These are phyloP conservation scores for Polychytrium aggregatum DNA, from an alignment of 192 early-diverging fungal genomes.

Conservation along the genomic window DNA sequence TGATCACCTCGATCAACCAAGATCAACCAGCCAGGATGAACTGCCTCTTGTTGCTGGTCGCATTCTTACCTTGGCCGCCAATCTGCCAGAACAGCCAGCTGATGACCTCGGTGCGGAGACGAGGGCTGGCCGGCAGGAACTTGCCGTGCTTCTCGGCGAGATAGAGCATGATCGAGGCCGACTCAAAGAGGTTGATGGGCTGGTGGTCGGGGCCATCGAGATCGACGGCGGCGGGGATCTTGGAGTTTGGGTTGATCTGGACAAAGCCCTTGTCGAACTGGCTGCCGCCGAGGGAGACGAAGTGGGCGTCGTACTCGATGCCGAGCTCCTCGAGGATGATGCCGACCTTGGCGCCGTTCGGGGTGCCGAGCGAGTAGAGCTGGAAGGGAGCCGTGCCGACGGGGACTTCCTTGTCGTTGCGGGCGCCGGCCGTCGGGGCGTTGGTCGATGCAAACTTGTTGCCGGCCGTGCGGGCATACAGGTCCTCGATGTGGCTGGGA, in stretches of 20 bases:
- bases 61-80: no score
- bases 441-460: constrained; percentile 7
- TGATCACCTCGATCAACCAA: constrained; percentile 21
- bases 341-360: constrained; percentile 24
- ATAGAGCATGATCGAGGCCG: constrained; percentile 33
- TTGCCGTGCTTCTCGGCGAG: constrained; percentile 28
- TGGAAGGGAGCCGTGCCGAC: constrained; percentile 7
- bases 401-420: constrained; percentile 8
- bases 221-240: constrained; percentile 24
- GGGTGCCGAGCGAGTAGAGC: constrained; percentile 17
- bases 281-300: no score
- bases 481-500: background rate
- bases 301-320: constrained; percentile 28
- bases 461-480: background rate
- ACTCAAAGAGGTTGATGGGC: constrained; percentile 36
- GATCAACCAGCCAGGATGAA: no score
- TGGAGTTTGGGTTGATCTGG: constrained; percentile 35
- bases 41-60: no score
- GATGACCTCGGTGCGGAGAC: constrained; percentile 11
- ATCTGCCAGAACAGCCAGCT: constrained; percentile 13
- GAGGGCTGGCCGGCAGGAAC: constrained; percentile 21
- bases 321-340: constrained; percentile 30
- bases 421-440: constrained; percentile 11
- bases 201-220: constrained; percentile 13
- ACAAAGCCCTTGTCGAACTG: no score